Conservation (phyloP, 495 filamentous ascomycete species). For the Neurospora hispaniola region DNA sequence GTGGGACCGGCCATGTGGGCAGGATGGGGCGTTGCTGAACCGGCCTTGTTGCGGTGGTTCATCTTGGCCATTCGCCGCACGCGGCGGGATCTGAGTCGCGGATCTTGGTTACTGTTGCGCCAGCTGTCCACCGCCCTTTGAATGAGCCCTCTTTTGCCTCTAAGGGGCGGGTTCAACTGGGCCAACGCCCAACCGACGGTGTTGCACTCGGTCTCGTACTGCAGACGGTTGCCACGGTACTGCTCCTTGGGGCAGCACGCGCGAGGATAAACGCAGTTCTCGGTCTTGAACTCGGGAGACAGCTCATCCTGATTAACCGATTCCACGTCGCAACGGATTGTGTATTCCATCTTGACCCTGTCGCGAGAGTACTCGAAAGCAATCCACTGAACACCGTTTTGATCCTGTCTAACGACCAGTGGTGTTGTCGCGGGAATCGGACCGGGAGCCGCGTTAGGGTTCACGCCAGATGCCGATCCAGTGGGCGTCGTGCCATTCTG, state of each 20-base stretch:
- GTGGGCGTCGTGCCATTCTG: constrained; percentile 43
- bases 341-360: constrained; percentile 98
- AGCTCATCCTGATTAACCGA: constrained; percentile 86
- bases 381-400: constrained; percentile 98
- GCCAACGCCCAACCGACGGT: constrained; percentile 95
- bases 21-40: constrained; percentile 32
- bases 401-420: constrained; percentile 86
- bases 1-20: constrained; percentile 40
- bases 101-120: constrained; percentile 97
- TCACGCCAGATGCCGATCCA: constrained; percentile 44
- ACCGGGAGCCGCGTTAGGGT: constrained; percentile 87
- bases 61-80: constrained; percentile 95
- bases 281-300: constrained; percentile 80
- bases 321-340: constrained; percentile 95
- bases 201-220: constrained; percentile 98
- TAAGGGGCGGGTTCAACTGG: constrained; percentile 77
- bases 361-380: constrained; percentile 97
- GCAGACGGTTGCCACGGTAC: constrained; percentile 86
- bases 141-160: constrained; percentile 90
- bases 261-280: constrained; percentile 95
- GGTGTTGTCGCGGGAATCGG: constrained; percentile 98
- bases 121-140: constrained; percentile 97
- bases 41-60: constrained; percentile 61
- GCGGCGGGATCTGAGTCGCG: constrained; percentile 75
- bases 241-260: constrained; percentile 93